These are phyloP conservation scores for Excoecaria agallocha DNA, from an alignment of 345 rosid species.

Conservation along the genomic window DNA sequence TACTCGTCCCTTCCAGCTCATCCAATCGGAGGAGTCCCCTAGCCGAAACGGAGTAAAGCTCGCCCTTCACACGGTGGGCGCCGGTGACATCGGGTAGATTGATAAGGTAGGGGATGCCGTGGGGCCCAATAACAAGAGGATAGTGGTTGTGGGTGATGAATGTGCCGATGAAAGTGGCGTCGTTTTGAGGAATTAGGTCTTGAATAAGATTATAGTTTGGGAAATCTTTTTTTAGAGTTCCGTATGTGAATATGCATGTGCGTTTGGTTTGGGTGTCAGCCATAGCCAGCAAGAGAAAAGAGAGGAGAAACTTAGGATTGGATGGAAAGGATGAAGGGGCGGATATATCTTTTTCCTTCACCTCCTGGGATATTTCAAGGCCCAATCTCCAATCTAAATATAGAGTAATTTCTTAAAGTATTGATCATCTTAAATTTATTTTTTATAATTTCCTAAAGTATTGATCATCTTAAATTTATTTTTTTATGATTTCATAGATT, in stretches of 20 bases:
- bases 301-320: too few species aligned
- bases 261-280: conserved; percentile 9
- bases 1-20: conserved; percentile 54
- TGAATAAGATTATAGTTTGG: conserved; percentile 45
- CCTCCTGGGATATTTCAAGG: too few species aligned
- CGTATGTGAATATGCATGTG: conserved; percentile 54
- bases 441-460: too few species aligned
- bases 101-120: conserved; percentile 70
- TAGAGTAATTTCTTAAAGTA: too few species aligned
- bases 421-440: too few species aligned
- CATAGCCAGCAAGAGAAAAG: conserved; percentile 1
- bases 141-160: conserved; percentile 35
- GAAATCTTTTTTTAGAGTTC: conserved; percentile 59
- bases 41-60: conserved; percentile 59
- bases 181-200: conserved; percentile 38
- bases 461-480: too few species aligned
- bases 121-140: conserved; percentile 74
- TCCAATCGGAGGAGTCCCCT: conserved; percentile 51
- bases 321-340: too few species aligned
- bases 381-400: too few species aligned
- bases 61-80: conserved; percentile 58
- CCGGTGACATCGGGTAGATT: conserved; percentile 38
- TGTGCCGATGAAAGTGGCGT: conserved; percentile 48
- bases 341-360: too few species aligned
- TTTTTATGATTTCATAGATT: too few species aligned